phyloP scores from a whole-genome alignment of 352 stramenopile genomes.

The Thraustochytrium sp. region DNA sequence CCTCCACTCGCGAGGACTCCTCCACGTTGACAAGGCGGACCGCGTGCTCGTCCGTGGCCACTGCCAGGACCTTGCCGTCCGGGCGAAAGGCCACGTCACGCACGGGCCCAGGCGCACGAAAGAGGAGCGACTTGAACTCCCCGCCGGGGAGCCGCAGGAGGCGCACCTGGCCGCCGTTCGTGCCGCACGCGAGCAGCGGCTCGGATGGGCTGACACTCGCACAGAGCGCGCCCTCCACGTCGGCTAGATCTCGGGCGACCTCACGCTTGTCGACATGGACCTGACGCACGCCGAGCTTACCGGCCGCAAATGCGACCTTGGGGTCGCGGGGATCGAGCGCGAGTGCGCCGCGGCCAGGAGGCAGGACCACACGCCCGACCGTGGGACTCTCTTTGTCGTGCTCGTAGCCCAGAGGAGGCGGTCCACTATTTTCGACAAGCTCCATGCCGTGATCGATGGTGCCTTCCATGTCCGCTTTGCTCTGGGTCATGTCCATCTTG shows the following conservation, averaged over 20 bases:
- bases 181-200: neutral
- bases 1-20: neutral
- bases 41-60: neutral
- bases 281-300: neutral
- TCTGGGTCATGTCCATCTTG: neutral
- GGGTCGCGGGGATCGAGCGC: neutral
- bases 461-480: neutral
- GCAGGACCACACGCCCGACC: neutral
- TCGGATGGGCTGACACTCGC: neutral
- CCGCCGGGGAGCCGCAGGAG: neutral
- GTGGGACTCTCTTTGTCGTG: neutral
- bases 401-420: neutral
- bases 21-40: neutral
- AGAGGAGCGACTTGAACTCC: neutral
- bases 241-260: neutral
- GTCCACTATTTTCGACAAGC: neutral
- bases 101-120: neutral
- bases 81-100: conserved; percentile 1
- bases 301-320: neutral
- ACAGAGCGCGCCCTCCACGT: neutral
- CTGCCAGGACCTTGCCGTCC: neutral
- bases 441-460: neutral
- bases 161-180: neutral
- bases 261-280: neutral
- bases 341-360: neutral